Evolutionary conservation across 78 protist species (phyloP).

Genomic region (Andalucia godoyi): DNA sequence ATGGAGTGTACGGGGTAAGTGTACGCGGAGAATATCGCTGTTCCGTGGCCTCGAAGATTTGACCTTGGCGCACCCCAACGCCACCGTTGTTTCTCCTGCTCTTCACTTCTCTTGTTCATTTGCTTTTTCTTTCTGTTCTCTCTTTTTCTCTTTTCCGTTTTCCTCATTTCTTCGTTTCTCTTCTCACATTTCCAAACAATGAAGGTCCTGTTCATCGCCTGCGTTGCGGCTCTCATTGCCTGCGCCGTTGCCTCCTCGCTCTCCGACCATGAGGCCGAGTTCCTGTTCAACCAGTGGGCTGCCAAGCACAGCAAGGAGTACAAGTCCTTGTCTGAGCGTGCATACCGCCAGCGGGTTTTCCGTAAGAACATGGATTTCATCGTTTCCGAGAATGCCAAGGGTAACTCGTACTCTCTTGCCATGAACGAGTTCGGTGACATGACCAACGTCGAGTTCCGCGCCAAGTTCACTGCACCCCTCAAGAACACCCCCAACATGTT

Average conservation of each 20-base stretch:
- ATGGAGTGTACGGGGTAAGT: no score
- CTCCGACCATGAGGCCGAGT: background rate
- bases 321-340: background rate
- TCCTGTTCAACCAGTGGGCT: background rate
- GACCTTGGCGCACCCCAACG: no score
- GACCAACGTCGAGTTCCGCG: slow-evolving; percentile 9
- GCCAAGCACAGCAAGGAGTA: slow-evolving; percentile 2
- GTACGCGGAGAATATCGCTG: no score
- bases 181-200: no score
- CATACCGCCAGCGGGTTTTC: background rate
- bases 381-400: background rate
- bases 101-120: no score
- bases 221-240: no score
- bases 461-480: background rate
- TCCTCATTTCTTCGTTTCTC: no score
- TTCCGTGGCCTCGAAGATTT: no score
- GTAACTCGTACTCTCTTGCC: background rate
- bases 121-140: no score
- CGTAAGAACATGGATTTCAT: slow-evolving; percentile 3
- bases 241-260: background rate
- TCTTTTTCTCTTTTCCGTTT: no score
- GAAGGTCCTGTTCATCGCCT: no score
- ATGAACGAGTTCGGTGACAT: slow-evolving; percentile 25
- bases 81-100: no score
- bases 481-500: background rate